Evolutionary conservation across 768 basidiomycete species (phyloP).

Genomic region (Agrocybe pediades): DNA sequence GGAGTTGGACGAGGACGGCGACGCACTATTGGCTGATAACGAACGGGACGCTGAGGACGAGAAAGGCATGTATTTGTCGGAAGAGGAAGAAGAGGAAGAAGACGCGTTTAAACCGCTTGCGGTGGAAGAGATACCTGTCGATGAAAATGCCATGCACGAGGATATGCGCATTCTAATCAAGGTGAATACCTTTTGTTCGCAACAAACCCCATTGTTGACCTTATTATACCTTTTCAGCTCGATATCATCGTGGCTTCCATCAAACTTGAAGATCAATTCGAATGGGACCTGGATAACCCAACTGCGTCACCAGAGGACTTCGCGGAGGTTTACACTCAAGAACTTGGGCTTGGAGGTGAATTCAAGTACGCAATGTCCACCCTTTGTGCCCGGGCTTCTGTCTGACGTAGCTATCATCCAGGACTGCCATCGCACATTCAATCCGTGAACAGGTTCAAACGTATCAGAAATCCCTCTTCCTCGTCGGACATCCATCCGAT

Average conservation of each 20-base stretch:
- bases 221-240: conserved; percentile 50
- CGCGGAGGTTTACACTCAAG: conserved; percentile 82
- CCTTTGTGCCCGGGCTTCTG: background rate
- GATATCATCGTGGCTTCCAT: conserved; percentile 93
- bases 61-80: conserved; percentile 26
- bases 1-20: conserved; percentile 23
- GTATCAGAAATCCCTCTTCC: conserved; percentile 89
- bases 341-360: conserved; percentile 89
- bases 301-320: conserved; percentile 90
- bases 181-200: conserved; percentile 46
- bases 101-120: conserved; percentile 42
- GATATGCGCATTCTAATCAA: conserved; percentile 93
- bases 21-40: conserved; percentile 23
- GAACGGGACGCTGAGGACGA: conserved; percentile 34
- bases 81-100: conserved; percentile 32
- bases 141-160: conserved; percentile 69
- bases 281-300: conserved; percentile 91
- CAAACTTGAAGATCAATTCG: conserved; percentile 95
- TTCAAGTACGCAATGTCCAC: conserved; percentile 67
- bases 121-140: conserved; percentile 64
- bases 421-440: conserved; percentile 92
- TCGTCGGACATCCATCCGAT: conserved; percentile 85
- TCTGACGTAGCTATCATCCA: conserved; percentile 27
- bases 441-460: conserved; percentile 95
- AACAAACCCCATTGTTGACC: conserved; percentile 7